These are phyloP conservation scores for Talaromyces islandicus DNA, from an alignment of 2,329 filamentous ascomycete genomes.

Conservation along the genomic window DNA sequence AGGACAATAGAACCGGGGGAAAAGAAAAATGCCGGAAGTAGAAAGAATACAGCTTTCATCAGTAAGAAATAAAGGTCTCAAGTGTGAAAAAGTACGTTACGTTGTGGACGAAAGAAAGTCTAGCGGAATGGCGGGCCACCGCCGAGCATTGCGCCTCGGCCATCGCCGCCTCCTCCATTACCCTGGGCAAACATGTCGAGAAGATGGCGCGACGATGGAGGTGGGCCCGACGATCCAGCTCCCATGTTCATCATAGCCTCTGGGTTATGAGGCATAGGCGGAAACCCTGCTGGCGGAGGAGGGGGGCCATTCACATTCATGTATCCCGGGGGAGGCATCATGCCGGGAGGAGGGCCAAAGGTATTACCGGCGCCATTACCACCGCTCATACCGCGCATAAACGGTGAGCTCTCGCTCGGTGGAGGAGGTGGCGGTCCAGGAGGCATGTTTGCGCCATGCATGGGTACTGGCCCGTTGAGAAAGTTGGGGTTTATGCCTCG, in stretches of 20 bases:
- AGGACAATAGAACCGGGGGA: too few relatives aligned
- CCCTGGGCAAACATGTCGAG: slow-evolving; percentile 40
- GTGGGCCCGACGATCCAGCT: slow-evolving; percentile 30
- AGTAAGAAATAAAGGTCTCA: background rate
- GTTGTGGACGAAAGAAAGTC: background rate
- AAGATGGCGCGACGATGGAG: slow-evolving; percentile 33
- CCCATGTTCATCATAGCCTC: slow-evolving; percentile 34
- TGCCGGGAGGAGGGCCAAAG: slow-evolving; percentile 35
- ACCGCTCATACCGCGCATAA: slow-evolving; percentile 27
- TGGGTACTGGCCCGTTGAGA: slow-evolving; percentile 28
- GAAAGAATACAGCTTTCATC: background rate
- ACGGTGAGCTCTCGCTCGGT: slow-evolving; percentile 30
- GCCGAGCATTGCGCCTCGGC: slow-evolving; percentile 27
- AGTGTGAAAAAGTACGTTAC: background rate
- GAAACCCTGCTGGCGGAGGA: slow-evolving; percentile 21
- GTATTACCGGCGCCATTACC: slow-evolving; percentile 20
- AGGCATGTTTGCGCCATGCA: slow-evolving; percentile 23
- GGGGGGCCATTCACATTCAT: slow-evolving; percentile 34
- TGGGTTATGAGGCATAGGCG: slow-evolving; percentile 33
- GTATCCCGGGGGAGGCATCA: slow-evolving; percentile 42
- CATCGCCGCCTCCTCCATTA: slow-evolving; percentile 25
- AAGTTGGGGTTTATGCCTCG: slow-evolving; percentile 34
- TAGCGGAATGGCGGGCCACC: slow-evolving; percentile 29
- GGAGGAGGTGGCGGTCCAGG: slow-evolving; percentile 10
- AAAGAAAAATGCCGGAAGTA: background rate